Base-by-base conservation (phyloP, 2,329 filamentous ascomycete genomes). In the Dactylella cylindrospora region DNA sequence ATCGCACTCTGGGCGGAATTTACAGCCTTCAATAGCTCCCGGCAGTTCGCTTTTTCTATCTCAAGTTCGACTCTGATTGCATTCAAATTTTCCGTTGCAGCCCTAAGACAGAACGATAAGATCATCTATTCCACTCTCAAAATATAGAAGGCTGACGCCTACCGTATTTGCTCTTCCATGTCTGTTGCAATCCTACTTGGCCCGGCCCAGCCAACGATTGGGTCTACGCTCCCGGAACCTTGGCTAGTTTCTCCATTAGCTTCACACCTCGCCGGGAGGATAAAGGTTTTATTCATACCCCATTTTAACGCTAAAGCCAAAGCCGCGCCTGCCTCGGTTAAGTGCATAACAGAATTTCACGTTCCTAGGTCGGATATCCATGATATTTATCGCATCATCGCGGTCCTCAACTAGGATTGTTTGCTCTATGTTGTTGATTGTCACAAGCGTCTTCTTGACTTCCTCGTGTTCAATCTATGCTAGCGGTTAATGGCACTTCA, bases 381-480 rank as follows among this genome's bases (percentile, higher is more conserved):
- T 87, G 38, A 87, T 79, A 3, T 77, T 74, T 35, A 84, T 77
- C 1, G 85, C 93, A 52, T 88, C 80, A 1, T 77, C 72, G 22
- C 86, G 77, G 23, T 84, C 77, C 51, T 83, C 77, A 49, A 96
- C 82, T 0, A 98, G 77, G 4, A 95, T 81, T 5, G 85, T 82
- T 71, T 96, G 90, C 64, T 98, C 93, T 46, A 96, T 88, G 5
- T 76, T 74, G 67, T 89, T 80, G 64, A 84, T 85, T 71, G 97
- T 93, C 69, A 98, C 85, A 39, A 97, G 76, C 59, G 90, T 84
- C 62, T 89, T 86, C 43, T 84, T 84, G 15, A 96, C 84, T 35
- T 86, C 74, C 15, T 86, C 80, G 66, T 91, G 83, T 62, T 93
- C 87, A 64, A 97, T 86, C 72, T 89, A 60, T 5, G 13, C 8